Percentiles rank a stretch among this genome's conserved stretches.
These are phyloP conservation scores for Aspergillus quadrilineatus DNA, from an alignment of 2,329 filamentous ascomycete genomes.

Conservation along the genomic window DNA sequence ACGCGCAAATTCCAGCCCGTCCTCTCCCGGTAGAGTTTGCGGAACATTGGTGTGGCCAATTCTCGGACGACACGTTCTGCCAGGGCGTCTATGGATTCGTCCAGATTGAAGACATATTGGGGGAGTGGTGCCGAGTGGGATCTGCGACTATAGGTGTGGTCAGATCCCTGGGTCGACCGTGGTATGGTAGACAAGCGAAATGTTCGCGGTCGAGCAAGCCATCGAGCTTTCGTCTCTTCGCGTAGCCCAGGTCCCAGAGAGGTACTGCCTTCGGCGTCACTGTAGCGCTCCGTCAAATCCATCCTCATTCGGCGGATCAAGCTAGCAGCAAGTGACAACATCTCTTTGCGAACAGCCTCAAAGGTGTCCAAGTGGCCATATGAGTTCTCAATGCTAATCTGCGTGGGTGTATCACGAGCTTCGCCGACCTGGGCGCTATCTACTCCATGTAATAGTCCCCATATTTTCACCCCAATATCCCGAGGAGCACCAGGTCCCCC, in stretches of 20 bases:
- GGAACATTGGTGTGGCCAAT: constrained; percentile 68
- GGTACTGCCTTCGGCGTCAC: constrained; percentile 31
- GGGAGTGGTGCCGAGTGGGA: constrained; percentile 76
- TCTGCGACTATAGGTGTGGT: constrained; percentile 65
- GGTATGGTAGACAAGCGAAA: constrained; percentile 77
- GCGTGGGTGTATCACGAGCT: constrained; percentile 70
- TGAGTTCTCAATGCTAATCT: constrained; percentile 94
- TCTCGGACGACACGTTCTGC: constrained; percentile 70
- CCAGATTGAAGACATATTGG: constrained; percentile 67
- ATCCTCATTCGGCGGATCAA: constrained; percentile 74
- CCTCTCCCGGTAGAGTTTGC: constrained; percentile 67
- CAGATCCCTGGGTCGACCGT: constrained; percentile 51
- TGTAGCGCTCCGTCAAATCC: constrained; percentile 65
- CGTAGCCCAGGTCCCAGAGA: constrained; percentile 14
- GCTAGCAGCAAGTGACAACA: constrained; percentile 66
- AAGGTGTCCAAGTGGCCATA: constrained; percentile 70
- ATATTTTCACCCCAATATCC: constrained; percentile 70
- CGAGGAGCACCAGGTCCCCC: constrained; percentile 67
- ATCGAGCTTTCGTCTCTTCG: constrained; percentile 46
- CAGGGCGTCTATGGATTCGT: constrained; percentile 57
- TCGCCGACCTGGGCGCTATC: constrained; percentile 73
- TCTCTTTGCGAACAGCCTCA: constrained; percentile 64
- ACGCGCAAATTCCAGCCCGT: constrained; percentile 76
- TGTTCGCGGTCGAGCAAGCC: constrained; percentile 79
- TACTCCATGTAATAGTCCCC: constrained; percentile 76